A percentile compares a stretch with the other conserved stretches of the same genome.
Evolutionary conservation across 2,329 filamentous ascomycete genomes (phyloP).

Genomic region (Pyrenochaeta sp.): DNA sequence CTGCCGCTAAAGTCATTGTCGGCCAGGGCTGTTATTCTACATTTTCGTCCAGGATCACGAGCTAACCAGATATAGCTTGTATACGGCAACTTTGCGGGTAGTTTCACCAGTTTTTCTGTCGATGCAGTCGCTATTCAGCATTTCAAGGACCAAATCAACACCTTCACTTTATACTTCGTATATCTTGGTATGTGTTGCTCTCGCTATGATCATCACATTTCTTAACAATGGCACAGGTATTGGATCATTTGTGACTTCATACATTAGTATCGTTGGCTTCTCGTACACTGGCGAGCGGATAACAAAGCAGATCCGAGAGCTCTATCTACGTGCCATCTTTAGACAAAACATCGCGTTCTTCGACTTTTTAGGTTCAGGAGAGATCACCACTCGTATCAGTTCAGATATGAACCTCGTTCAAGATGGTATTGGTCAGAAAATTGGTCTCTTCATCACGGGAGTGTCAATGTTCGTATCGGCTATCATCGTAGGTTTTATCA

Average conservation of each 20-base stretch:
- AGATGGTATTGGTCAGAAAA: slow-evolving; percentile 73
- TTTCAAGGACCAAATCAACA: slow-evolving; percentile 41
- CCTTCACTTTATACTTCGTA: slow-evolving; percentile 49
- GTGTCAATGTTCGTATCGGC: slow-evolving; percentile 75
- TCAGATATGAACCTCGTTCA: slow-evolving; percentile 94
- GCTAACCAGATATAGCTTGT: slow-evolving; percentile 36
- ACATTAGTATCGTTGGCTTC: slow-evolving; percentile 81
- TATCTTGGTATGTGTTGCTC: slow-evolving; percentile 53
- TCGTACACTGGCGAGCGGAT: slow-evolving; percentile 70
- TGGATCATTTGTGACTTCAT: slow-evolving; percentile 70
- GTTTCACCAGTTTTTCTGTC: slow-evolving; percentile 47
- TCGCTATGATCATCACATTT: not conserved
- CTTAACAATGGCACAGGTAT: slow-evolving; percentile 30
- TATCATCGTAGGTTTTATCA: slow-evolving; percentile 90
- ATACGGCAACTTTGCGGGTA: slow-evolving; percentile 51
- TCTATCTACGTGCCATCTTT: slow-evolving; percentile 71
- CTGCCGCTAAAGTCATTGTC: too few species aligned
- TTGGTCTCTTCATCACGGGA: slow-evolving; percentile 45
- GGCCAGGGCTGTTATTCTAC: too few species aligned
- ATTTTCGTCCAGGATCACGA: not conserved
- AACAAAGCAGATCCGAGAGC: slow-evolving; percentile 54
- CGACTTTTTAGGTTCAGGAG: slow-evolving; percentile 91
- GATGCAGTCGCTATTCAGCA: slow-evolving; percentile 32
- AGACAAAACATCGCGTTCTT: slow-evolving; percentile 54
- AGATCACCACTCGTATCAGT: slow-evolving; percentile 95